Evolutionary conservation across 257 asterid species (phyloP).

Genomic region (Plectranthus barbatus): DNA sequence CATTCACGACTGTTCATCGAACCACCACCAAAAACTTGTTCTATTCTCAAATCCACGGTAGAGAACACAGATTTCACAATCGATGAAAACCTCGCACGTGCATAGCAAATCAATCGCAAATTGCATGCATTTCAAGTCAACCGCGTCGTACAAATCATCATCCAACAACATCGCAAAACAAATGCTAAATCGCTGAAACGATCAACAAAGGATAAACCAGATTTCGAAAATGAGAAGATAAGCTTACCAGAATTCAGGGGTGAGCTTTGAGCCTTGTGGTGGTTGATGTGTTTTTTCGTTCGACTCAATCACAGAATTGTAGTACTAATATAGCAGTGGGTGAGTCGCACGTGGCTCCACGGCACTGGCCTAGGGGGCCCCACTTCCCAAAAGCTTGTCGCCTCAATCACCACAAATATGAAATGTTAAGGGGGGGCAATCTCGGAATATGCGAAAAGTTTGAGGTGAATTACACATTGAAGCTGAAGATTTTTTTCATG

Average conservation of each 20-base stretch:
- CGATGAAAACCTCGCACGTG: too few species aligned
- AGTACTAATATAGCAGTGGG: background rate
- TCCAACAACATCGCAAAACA: background rate
- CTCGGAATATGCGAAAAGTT: conserved; percentile 18
- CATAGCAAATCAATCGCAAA: background rate
- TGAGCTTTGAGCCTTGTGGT: background rate
- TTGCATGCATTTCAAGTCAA: conserved; percentile 2
- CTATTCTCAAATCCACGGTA: background rate
- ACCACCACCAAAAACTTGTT: too few species aligned
- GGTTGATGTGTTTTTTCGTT: background rate
- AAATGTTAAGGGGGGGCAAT: conserved; percentile 1
- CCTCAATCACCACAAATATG: background rate
- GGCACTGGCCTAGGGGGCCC: conserved; percentile 1
- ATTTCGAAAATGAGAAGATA: background rate
- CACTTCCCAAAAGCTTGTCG: background rate
- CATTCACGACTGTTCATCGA: background rate
- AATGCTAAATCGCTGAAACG: background rate
- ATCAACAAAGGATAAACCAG: background rate
- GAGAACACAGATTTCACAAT: too few species aligned
- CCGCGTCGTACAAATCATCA: background rate
- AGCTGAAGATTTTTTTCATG: background rate
- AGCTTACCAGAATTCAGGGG: conserved; percentile 10
- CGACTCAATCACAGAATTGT: background rate
- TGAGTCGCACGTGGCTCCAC: conserved; percentile 20
- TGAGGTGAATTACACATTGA: conserved; percentile 8